Percentiles rank a stretch among this genome's conserved stretches.
Conservation (phyloP, 2,329 filamentous ascomycete species). For the Penicillium sp. region DNA sequence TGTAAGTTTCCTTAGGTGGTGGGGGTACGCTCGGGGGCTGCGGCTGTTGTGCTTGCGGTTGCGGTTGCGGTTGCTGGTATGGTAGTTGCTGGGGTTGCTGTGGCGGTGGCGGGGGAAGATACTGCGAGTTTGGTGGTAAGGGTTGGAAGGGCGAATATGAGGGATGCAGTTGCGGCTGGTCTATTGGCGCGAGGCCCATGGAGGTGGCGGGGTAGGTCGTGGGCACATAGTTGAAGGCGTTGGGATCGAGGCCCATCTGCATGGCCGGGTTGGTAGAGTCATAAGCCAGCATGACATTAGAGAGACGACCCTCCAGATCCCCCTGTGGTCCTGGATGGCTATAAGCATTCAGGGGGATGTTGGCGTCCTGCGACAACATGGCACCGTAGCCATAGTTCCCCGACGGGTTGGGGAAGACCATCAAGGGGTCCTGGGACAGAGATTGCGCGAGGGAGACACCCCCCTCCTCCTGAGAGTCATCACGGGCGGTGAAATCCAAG, state of each 20-base stretch:
- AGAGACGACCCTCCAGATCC: constrained; percentile 21
- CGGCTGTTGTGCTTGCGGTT: not conserved
- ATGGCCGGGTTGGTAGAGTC: constrained; percentile 22
- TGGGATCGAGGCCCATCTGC: constrained; percentile 23
- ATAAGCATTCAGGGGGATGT: constrained; percentile 17
- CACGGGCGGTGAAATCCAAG: constrained; percentile 10
- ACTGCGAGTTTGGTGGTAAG: constrained; percentile 8
- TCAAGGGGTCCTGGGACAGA: constrained; percentile 14
- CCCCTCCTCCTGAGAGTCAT: constrained; percentile 14
- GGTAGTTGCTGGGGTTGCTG: constrained; percentile 2
- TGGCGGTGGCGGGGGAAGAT: constrained; percentile 3
- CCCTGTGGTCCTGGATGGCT: constrained; percentile 8
- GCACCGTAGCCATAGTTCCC: constrained; percentile 13
- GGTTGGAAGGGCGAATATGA: constrained; percentile 9
- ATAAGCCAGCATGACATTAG: constrained; percentile 29
- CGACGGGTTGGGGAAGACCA: constrained; percentile 14
- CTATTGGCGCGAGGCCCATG: constrained; percentile 17
- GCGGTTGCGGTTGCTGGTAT: not conserved
- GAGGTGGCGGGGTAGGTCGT: constrained; percentile 22
- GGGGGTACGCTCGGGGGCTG: not conserved
- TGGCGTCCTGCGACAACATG: constrained; percentile 20
- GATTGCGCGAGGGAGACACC: constrained; percentile 8
- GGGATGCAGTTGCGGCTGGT: constrained; percentile 17
- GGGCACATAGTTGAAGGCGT: constrained; percentile 24
- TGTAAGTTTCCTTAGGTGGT: constrained; percentile 9